Evolutionary conservation across 768 basidiomycete genomes (phyloP), one percentile per base, ranked within the genome.

Genomic region (Baorangia bicolor): DNA sequence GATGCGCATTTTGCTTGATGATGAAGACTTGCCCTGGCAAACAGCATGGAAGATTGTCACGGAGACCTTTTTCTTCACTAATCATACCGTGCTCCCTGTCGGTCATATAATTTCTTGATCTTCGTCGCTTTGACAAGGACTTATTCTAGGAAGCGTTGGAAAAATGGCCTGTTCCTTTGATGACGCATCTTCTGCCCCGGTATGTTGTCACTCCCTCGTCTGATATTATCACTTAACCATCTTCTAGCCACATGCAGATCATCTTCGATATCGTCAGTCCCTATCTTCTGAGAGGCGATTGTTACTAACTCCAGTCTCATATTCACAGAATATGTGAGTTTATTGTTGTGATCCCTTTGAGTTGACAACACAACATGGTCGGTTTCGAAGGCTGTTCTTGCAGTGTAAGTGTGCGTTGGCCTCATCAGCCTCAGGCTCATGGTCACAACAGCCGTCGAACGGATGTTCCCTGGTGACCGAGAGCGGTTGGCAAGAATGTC

Each of bases 31-130:
- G 20, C 63, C 75, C 2, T 99, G 94, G 90, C 83, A 85, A 59
- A 63, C 73, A 16, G 95, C 97, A 5, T 99, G 97, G 97, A 71
- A 78, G 23, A 92, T 98, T 63, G 86, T 88, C 42, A 92, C 85
- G 49, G 88, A 88, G 68, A 93, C 91, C 3, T 95, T 97, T 77
- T 94, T 91, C 73, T 98, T 94, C 77, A 98, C 94, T 11, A 97
- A 96, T 70, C 94, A 94, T 73, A 94, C 92, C 9, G 94, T 98
- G 30, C 78, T 97, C 30, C 91, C 93, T 23, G 92, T 88, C 38
- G 64, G 84, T 80, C 46, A 37, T 43, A 14, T 20, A 5, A 3
- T 37, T 37, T 23, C 37, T 58, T 11, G n/a, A 21, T 37, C n/a
- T n/a, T 51, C 13, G 2, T 28, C 18, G 2, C 34, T 33, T 38